Percentiles rank a stretch among this genome's conserved stretches.
Evolutionary conservation across 257 asterid genomes (phyloP).

Genomic region (Nicotiana undulata): DNA sequence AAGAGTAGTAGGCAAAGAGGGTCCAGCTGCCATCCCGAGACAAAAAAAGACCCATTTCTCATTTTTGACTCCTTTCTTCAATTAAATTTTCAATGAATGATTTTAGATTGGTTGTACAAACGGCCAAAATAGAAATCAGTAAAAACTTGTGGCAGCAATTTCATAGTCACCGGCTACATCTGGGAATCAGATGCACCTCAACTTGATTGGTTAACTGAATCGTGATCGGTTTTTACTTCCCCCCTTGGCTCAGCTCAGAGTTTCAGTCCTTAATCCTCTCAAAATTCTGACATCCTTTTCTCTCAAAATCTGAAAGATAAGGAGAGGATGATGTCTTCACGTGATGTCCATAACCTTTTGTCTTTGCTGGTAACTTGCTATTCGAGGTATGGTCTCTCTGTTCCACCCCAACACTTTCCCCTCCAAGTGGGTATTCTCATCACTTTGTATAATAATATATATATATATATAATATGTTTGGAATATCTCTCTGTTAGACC

Average conservation of each 20-base stretch:
- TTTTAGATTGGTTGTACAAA: too few species aligned
- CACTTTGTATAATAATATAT: not conserved
- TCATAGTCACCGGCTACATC: not conserved
- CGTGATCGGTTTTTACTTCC: not conserved
- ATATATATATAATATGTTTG: not conserved
- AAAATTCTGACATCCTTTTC: not conserved
- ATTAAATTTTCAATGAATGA: not conserved
- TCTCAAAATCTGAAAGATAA: not conserved
- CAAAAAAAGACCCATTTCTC: not conserved
- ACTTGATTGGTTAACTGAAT: not conserved
- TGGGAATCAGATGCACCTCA: not conserved
- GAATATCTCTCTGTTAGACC: not conserved
- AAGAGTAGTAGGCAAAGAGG: not conserved
- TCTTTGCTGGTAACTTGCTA: constrained; percentile 13
- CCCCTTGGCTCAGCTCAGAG: not conserved
- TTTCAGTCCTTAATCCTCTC: not conserved
- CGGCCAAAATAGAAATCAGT: not conserved
- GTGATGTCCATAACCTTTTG: constrained; percentile 33
- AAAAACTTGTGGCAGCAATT: not conserved
- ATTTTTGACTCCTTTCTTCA: not conserved
- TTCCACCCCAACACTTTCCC: not conserved
- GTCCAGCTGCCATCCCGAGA: not conserved
- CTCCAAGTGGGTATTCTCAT: not conserved
- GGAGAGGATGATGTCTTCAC: constrained; percentile 17
- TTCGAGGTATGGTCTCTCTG: constrained; percentile 24